Percentiles rank a stretch among this genome's conserved stretches.
Evolutionary conservation across 352 stramenopile genomes (phyloP).

Genomic region (Achlya hypogyna): DNA sequence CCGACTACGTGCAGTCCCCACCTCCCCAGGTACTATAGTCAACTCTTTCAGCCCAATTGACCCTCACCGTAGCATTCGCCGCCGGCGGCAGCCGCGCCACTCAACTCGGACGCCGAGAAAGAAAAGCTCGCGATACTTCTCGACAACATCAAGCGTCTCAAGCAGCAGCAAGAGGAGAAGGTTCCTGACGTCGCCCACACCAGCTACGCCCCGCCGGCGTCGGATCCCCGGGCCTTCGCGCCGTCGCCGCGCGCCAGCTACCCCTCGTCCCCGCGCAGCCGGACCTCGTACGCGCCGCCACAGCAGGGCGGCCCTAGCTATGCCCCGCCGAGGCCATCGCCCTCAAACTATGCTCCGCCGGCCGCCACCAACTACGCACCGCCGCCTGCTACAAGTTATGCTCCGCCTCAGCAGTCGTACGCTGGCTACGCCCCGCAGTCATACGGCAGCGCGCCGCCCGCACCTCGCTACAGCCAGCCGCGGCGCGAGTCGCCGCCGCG

Average conservation of each 20-base stretch:
- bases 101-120: constrained; percentile 3
- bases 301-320: too few relatives aligned
- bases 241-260: too few relatives aligned
- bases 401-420: background rate
- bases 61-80: background rate
- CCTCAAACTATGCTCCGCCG: too few relatives aligned
- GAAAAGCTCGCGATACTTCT: constrained; percentile 66
- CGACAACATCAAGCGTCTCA: constrained; percentile 31
- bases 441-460: background rate
- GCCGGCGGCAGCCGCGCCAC: background rate
- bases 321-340: too few relatives aligned
- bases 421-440: background rate
- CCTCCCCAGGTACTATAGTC: background rate
- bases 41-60: background rate
- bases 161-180: constrained; percentile 8
- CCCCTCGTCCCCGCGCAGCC: too few relatives aligned
- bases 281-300: too few relatives aligned
- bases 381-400: too few relatives aligned
- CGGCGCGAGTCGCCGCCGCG: background rate
- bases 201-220: too few relatives aligned
- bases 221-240: too few relatives aligned
- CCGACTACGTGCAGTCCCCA: constrained; percentile 17
- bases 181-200: too few relatives aligned
- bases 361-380: too few relatives aligned
- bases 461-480: background rate